Percentiles rank a stretch among this genome's conserved stretches.
phyloP scores from a whole-genome alignment of 139 green algal genomes.

The Coccomyxa sp. region DNA sequence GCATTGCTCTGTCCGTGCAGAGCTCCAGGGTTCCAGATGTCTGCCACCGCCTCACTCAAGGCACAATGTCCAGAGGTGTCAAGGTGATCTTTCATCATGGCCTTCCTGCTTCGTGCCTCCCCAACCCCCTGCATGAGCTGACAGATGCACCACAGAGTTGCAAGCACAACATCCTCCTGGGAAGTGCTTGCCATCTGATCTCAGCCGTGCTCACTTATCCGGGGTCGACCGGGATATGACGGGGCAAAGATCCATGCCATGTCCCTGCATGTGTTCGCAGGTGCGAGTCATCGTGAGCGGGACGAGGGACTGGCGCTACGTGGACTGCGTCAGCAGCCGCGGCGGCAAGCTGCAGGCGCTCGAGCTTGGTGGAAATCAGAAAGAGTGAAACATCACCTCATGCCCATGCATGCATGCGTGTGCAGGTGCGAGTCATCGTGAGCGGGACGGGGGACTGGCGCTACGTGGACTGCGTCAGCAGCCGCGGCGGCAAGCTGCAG shows the following conservation, averaged over 20 bases:
- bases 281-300: constrained; percentile 79
- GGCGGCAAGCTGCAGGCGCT: constrained; percentile 57
- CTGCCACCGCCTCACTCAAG: constrained; percentile 23
- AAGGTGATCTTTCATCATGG: background rate
- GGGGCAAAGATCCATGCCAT: background rate
- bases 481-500: constrained; percentile 75
- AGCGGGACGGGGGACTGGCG: constrained; percentile 76
- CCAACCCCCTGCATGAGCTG: too few relatives aligned
- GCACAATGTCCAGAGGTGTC: constrained; percentile 14
- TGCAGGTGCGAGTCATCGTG: constrained; percentile 65
- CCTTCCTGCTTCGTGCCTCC: background rate
- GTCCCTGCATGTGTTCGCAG: background rate
- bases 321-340: constrained; percentile 71
- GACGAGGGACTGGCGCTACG: constrained; percentile 73
- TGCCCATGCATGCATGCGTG: background rate
- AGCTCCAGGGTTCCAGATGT: constrained; percentile 32
- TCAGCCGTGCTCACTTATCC: background rate
- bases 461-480: constrained; percentile 80
- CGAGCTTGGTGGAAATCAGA: background rate
- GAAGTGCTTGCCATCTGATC: background rate
- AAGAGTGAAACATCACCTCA: background rate
- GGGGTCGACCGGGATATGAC: too few relatives aligned
- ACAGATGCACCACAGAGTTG: background rate
- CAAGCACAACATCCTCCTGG: background rate
- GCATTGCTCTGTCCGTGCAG: constrained; percentile 69